A percentile compares a stretch with the other conserved stretches of the same genome.
phyloP scores from a whole-genome alignment of 768 basidiomycete genomes.

The Podaxis carcinomalis region DNA sequence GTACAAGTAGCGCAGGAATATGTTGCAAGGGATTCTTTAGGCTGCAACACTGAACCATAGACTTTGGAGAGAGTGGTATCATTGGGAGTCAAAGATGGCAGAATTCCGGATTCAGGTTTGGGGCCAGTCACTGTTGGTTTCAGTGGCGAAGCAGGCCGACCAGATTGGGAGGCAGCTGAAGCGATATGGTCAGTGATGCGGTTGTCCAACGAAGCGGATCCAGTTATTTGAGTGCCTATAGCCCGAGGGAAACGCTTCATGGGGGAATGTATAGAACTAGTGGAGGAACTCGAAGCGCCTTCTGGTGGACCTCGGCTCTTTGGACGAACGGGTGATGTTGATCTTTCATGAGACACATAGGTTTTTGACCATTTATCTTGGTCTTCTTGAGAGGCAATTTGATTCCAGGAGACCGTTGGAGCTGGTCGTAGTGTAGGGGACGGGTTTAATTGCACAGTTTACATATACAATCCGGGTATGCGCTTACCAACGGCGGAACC shows the following conservation, averaged over 20 bases:
- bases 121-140: slow-evolving; percentile 48
- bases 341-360: slow-evolving; percentile 55
- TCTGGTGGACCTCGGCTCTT: slow-evolving; percentile 19
- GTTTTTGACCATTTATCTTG: slow-evolving; percentile 79
- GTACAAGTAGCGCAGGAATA: slow-evolving; percentile 68
- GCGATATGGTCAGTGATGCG: slow-evolving; percentile 58
- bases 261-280: slow-evolving; percentile 21
- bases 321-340: slow-evolving; percentile 34
- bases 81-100: slow-evolving; percentile 48
- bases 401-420: slow-evolving; percentile 66
- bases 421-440: slow-evolving; percentile 33
- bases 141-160: slow-evolving; percentile 53
- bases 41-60: slow-evolving; percentile 80
- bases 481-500: slow-evolving; percentile 73
- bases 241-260: slow-evolving; percentile 50
- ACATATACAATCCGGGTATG: not conserved
- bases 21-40: slow-evolving; percentile 65
- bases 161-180: slow-evolving; percentile 38
- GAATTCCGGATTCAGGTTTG: slow-evolving; percentile 54
- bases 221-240: slow-evolving; percentile 24
- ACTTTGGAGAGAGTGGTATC: slow-evolving; percentile 71
- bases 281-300: slow-evolving; percentile 11
- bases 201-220: slow-evolving; percentile 32
- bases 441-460: not conserved
- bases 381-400: slow-evolving; percentile 33